These are phyloP conservation scores for Fusarium nisikadoi DNA, from an alignment of 2,329 filamentous ascomycete species.

Conservation along the genomic window DNA sequence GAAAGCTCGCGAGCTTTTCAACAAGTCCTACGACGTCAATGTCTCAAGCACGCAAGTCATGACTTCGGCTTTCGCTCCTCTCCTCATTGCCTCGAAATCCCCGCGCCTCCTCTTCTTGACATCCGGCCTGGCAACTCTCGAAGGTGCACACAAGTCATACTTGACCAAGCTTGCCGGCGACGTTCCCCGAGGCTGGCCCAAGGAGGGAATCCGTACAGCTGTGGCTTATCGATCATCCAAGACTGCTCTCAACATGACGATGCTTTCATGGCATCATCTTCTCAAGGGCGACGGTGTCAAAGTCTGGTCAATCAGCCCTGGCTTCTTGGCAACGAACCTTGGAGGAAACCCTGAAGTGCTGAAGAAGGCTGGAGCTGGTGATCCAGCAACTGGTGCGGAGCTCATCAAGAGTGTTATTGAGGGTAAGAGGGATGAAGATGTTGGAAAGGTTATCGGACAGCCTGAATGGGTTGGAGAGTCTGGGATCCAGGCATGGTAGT, in stretches of 20 bases:
- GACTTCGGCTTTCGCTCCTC: slow-evolving; percentile 54
- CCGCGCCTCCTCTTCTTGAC: slow-evolving; percentile 63
- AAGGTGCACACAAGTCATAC: slow-evolving; percentile 43
- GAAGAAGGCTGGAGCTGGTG: slow-evolving; percentile 48
- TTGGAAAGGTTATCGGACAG: slow-evolving; percentile 51
- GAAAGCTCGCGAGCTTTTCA: slow-evolving; percentile 54
- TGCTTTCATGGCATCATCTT: slow-evolving; percentile 56
- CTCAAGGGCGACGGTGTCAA: slow-evolving; percentile 62
- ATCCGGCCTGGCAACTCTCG: slow-evolving; percentile 54
- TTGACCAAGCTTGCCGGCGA: slow-evolving; percentile 39
- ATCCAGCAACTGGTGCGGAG: slow-evolving; percentile 51
- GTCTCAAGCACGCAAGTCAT: slow-evolving; percentile 58
- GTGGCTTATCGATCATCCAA: slow-evolving; percentile 43
- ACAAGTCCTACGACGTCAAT: slow-evolving; percentile 62
- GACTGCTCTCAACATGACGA: slow-evolving; percentile 46
- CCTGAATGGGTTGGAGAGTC: slow-evolving; percentile 37
- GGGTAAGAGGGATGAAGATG: slow-evolving; percentile 54
- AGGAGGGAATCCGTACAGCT: slow-evolving; percentile 56
- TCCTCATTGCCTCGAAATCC: slow-evolving; percentile 55
- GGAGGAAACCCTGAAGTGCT: slow-evolving; percentile 48
- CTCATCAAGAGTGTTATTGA: slow-evolving; percentile 55
- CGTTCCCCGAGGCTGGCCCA: slow-evolving; percentile 59
- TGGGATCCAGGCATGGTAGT: slow-evolving; percentile 49
- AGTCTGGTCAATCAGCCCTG: slow-evolving; percentile 60
- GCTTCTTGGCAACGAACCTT: slow-evolving; percentile 59